Evolutionary conservation across 2,329 filamentous ascomycete genomes (phyloP).

Genomic region (Stylonectria norvegica): DNA sequence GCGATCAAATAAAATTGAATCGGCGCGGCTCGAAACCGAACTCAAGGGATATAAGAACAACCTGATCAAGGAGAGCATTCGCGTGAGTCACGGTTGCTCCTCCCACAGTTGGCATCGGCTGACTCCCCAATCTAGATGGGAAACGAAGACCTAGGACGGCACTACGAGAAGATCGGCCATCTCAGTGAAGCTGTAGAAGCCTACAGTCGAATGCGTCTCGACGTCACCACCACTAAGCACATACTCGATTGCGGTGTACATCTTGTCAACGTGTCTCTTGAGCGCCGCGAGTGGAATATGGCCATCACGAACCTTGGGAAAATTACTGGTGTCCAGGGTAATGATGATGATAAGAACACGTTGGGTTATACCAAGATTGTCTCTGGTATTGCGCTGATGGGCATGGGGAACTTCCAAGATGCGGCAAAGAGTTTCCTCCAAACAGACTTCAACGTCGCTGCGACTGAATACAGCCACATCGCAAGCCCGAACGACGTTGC

Average conservation of each 20-base stretch:
- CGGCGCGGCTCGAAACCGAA: slow-evolving; percentile 74
- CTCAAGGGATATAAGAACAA: slow-evolving; percentile 95
- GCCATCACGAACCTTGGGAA: slow-evolving; percentile 62
- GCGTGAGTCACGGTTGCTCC: slow-evolving; percentile 48
- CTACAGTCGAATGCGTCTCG: slow-evolving; percentile 84
- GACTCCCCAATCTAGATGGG: slow-evolving; percentile 66
- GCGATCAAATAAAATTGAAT: slow-evolving; percentile 65
- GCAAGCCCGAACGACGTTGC: slow-evolving; percentile 84
- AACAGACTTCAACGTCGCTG: slow-evolving; percentile 51
- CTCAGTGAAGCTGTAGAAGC: slow-evolving; percentile 69
- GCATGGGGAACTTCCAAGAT: slow-evolving; percentile 47
- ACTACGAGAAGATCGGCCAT: slow-evolving; percentile 76
- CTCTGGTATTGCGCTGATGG: slow-evolving; percentile 49
- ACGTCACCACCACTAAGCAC: slow-evolving; percentile 79
- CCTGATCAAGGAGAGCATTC: slow-evolving; percentile 92
- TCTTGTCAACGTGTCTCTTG: slow-evolving; percentile 70
- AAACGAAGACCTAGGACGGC: slow-evolving; percentile 84
- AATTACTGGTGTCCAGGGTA: slow-evolving; percentile 49
- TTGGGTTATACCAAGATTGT: slow-evolving; percentile 49
- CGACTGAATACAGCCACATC: slow-evolving; percentile 63
- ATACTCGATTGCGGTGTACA: slow-evolving; percentile 79
- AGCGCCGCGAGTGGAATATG: slow-evolving; percentile 73
- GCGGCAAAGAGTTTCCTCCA: slow-evolving; percentile 71
- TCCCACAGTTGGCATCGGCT: not conserved
- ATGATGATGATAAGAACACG: slow-evolving; percentile 43